Base-by-base conservation (phyloP, 2,329 filamentous ascomycete species). In the Cryphonectria nitschkei region DNA sequence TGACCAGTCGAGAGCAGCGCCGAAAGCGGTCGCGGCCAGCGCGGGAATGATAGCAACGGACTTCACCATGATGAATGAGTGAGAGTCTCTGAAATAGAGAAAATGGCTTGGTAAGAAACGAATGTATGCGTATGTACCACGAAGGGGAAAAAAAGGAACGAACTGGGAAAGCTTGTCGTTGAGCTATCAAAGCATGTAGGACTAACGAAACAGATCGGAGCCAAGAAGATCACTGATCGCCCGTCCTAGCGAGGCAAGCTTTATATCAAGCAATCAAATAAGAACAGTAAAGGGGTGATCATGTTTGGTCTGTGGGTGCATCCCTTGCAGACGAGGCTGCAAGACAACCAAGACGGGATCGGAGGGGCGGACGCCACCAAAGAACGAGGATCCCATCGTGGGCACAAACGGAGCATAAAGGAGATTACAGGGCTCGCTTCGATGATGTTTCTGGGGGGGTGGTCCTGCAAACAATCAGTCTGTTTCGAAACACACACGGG, bases 21-120 rank as follows among this genome's bases (percentile, higher is more conserved):
- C 71, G 34, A 72, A 46, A 43, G 54, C 70, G 34, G 58, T 65
- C 16, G 58, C 68, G 62, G 66, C 68, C 65, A 72, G 65, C 39
- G 71, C 65, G 43, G 71, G 68, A 26, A 72, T 13, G n/a, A 65
- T 26, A 64, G 60, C 65, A 29, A 70, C 41, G 7, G 71, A 56
- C 29, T 66, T 70, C 16, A 69, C 46, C 70, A 72, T 72, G 8
- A 60, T 72, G 52, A 34, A 8, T 4, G 5, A 41, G 54, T 32
- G 26, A 37, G n/a, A 41, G 41, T 22, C 22, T 22, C n/a, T 14
- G 50, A 11, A 56, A 41, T 26, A 14, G n/a, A 32, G 34, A 56
- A 3, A 64, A 64, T 62, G 34, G 16, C 26, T 14, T 7, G 22
- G 2, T 41, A n/a, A 43, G 41, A 68, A 62, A 43, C 14, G 56